Evolutionary conservation across 1,139 yeast species (phyloP).

Genomic region (Scheffersomyces lignicola): DNA sequence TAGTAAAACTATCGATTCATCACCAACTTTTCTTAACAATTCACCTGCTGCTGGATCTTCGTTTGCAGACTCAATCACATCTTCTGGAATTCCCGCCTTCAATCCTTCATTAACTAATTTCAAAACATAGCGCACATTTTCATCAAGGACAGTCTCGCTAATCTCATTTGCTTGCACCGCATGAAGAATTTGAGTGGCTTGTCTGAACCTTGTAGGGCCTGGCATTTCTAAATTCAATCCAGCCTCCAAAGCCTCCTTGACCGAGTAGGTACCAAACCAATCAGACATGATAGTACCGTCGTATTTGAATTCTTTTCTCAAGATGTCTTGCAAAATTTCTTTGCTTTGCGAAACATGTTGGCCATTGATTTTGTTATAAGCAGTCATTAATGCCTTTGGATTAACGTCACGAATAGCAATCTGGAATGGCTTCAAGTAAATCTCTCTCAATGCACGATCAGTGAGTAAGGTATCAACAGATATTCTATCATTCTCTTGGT

Average conservation of each 20-base stretch:
- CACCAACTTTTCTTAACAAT: conserved; percentile 48
- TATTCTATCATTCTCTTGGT: conserved; percentile 56
- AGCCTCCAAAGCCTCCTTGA: conserved; percentile 46
- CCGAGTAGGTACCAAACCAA: conserved; percentile 62
- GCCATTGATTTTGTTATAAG: conserved; percentile 62
- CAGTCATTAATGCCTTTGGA: conserved; percentile 58
- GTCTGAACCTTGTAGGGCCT: conserved; percentile 54
- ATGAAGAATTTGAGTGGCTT: conserved; percentile 35
- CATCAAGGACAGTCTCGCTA: conserved; percentile 34
- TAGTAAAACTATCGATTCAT: conserved; percentile 53
- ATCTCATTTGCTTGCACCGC: conserved; percentile 33
- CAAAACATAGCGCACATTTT: conserved; percentile 47
- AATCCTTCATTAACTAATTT: conserved; percentile 44
- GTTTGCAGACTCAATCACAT: conserved; percentile 38
- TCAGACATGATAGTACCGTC: conserved; percentile 60
- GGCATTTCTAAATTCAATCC: conserved; percentile 70
- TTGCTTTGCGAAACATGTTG: conserved; percentile 52
- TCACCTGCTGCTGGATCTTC: conserved; percentile 45
- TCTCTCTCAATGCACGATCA: conserved; percentile 60
- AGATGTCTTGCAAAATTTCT: conserved; percentile 40
- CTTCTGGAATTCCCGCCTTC: conserved; percentile 43
- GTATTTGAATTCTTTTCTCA: conserved; percentile 58
- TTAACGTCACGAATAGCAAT: conserved; percentile 50
- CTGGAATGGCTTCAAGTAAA: conserved; percentile 63
- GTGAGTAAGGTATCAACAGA: conserved; percentile 49